phyloP scores from a whole-genome alignment of 345 rosid genomes.

The Isatis tinctoria region DNA sequence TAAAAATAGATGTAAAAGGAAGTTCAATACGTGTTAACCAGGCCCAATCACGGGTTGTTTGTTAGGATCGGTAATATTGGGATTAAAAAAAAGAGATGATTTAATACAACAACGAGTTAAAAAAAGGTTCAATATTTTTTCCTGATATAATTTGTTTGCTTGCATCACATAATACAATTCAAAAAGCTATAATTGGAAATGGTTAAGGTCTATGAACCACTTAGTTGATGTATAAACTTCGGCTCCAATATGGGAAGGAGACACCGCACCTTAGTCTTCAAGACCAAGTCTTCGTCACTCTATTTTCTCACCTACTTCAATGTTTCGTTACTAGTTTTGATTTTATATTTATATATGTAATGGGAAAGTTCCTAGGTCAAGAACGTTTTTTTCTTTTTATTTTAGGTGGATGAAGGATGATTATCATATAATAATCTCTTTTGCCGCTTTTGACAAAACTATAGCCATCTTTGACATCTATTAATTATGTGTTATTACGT shows the following conservation, averaged over 20 bases:
- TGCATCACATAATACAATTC: background rate
- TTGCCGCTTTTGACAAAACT: slow-evolving; percentile 7
- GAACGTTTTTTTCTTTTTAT: background rate
- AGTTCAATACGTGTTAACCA: background rate
- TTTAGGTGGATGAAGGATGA: background rate
- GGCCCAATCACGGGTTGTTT: too few relatives aligned
- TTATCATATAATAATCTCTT: background rate
- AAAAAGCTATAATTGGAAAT: slow-evolving; percentile 18
- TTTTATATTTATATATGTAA: slow-evolving; percentile 14
- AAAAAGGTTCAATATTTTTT: too few relatives aligned
- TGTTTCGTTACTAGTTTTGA: slow-evolving; percentile 9
- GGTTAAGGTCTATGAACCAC: slow-evolving; percentile 20
- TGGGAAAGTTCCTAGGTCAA: slow-evolving; percentile 25
- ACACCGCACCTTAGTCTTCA: slow-evolving; percentile 35
- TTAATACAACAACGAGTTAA: too few relatives aligned
- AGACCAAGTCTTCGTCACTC: slow-evolving; percentile 28
- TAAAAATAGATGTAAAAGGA: background rate
- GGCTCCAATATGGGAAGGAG: slow-evolving; percentile 21
- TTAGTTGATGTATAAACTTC: slow-evolving; percentile 14
- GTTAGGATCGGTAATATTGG: too few relatives aligned
- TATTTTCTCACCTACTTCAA: slow-evolving; percentile 24
- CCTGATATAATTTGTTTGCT: background rate
- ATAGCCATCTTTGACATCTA: slow-evolving; percentile 24
- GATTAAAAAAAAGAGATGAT: too few relatives aligned
- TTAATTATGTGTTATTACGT: background rate